These are phyloP conservation scores for Neostapfia colusana DNA, from an alignment of 176 grass and related monocot species.

Conservation along the genomic window DNA sequence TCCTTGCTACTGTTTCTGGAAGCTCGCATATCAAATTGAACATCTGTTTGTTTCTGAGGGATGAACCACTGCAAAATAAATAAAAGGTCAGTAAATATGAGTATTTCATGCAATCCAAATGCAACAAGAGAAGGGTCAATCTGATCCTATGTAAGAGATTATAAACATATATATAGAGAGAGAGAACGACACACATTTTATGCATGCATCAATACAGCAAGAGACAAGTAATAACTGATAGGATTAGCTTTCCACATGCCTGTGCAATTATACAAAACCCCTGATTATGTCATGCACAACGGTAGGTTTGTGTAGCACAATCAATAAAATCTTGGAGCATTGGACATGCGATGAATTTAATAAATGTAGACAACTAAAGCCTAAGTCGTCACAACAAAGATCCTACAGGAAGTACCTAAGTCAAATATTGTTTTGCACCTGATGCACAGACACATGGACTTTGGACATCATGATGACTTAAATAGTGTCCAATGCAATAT, in stretches of 20 bases:
- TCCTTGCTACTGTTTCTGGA: slow-evolving; percentile 96
- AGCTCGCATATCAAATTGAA: slow-evolving; percentile 99
- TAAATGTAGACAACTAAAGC: neutral
- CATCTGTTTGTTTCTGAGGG: slow-evolving; percentile 95
- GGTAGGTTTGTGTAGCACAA: neutral
- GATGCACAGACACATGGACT: neutral
- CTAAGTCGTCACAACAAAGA: neutral
- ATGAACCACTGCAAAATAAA: slow-evolving; percentile 75
- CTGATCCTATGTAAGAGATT: neutral
- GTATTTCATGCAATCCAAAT: slow-evolving; percentile 9
- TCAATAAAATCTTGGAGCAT: neutral
- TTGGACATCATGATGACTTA: slow-evolving; percentile 18
- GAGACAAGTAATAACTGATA: neutral
- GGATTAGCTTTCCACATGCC: neutral
- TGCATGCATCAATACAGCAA: neutral
- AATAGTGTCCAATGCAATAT: neutral
- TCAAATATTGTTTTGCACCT: slow-evolving; percentile 2
- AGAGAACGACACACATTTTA: neutral
- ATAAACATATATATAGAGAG: neutral
- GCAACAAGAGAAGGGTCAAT: neutral
- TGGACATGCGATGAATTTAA: neutral
- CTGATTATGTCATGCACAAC: neutral
- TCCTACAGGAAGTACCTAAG: neutral
- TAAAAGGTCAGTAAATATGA: neutral
- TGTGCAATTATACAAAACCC: neutral